Percentiles rank a stretch among this genome's conserved stretches.
These are phyloP conservation scores for Fusarium ramigenum DNA, from an alignment of 2,329 filamentous ascomycete species.

Conservation along the genomic window DNA sequence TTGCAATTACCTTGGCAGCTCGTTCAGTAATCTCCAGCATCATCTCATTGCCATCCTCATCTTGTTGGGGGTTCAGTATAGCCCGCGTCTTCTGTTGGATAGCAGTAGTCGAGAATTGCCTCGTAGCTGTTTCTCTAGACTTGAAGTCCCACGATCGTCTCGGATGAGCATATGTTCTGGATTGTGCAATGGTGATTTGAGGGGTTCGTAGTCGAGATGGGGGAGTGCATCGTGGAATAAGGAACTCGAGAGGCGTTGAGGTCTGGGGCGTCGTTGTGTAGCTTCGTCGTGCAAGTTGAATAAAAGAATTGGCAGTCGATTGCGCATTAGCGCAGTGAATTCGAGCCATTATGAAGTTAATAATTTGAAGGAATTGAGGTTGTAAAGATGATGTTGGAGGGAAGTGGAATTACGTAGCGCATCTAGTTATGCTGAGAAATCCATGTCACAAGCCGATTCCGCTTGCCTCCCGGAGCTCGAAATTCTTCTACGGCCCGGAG, in stretches of 20 bases:
- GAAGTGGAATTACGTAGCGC: constrained; percentile 28
- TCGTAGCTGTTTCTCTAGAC: constrained; percentile 9
- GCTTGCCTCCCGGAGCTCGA: constrained; percentile 34
- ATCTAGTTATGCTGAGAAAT: constrained; percentile 42
- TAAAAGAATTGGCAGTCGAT: constrained; percentile 52
- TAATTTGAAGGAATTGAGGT: neutral
- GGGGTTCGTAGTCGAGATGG: constrained; percentile 10
- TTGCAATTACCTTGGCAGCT: constrained; percentile 73
- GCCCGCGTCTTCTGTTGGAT: constrained; percentile 56
- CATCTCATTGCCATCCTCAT: constrained; percentile 88
- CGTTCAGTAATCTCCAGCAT: constrained; percentile 83
- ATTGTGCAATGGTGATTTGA: neutral
- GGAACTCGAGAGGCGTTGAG: constrained; percentile 50
- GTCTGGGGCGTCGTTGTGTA: constrained; percentile 42
- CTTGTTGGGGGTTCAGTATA: constrained; percentile 76
- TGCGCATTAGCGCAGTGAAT: constrained; percentile 52
- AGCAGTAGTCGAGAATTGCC: constrained; percentile 52
- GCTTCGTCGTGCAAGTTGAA: constrained; percentile 53
- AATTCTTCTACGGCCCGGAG: constrained; percentile 37
- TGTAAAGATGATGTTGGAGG: constrained; percentile 12
- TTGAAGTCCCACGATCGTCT: neutral
- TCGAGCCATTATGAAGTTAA: constrained; percentile 43
- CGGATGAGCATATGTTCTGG: neutral
- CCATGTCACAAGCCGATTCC: constrained; percentile 34
- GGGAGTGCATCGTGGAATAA: constrained; percentile 48